Conservation (phyloP, 805 yeast species). For the Lipomyces orientalis region DNA sequence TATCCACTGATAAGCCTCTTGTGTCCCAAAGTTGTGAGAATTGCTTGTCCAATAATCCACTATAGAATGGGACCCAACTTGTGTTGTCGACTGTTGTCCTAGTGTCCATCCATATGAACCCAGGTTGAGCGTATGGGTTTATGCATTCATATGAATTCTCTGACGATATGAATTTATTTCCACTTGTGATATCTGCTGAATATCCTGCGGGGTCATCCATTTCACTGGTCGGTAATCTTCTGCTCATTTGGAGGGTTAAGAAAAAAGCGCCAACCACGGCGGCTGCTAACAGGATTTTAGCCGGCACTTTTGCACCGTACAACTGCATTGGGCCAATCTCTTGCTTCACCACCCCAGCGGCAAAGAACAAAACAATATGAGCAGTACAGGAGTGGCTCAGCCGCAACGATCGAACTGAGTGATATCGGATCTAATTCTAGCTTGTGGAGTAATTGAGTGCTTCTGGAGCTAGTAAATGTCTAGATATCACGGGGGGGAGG, state of each 20-base stretch:
- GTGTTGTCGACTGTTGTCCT: neutral
- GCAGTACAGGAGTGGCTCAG: neutral
- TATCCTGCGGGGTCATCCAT: neutral
- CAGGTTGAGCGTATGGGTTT: slow-evolving; percentile 15
- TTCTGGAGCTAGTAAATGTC: neutral
- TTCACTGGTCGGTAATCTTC: neutral
- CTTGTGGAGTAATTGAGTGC: neutral
- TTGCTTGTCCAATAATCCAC: slow-evolving; percentile 1
- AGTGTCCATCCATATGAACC: neutral
- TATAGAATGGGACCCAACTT: slow-evolving; percentile 12
- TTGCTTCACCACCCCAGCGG: neutral
- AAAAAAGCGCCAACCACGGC: neutral
- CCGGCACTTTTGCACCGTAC: neutral
- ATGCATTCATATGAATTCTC: neutral
- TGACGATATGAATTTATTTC: neutral
- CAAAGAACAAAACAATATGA: neutral
- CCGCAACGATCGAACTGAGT: neutral
- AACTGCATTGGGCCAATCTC: neutral
- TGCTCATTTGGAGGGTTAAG: neutral
- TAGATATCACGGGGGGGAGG: neutral
- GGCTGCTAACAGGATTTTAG: neutral
- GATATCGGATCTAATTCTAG: neutral
- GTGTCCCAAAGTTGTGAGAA: slow-evolving; percentile 1
- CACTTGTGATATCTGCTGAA: neutral
- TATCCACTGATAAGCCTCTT: neutral